Conservation (phyloP, 139 green algal species). For the Yamagishiella unicocca region DNA sequence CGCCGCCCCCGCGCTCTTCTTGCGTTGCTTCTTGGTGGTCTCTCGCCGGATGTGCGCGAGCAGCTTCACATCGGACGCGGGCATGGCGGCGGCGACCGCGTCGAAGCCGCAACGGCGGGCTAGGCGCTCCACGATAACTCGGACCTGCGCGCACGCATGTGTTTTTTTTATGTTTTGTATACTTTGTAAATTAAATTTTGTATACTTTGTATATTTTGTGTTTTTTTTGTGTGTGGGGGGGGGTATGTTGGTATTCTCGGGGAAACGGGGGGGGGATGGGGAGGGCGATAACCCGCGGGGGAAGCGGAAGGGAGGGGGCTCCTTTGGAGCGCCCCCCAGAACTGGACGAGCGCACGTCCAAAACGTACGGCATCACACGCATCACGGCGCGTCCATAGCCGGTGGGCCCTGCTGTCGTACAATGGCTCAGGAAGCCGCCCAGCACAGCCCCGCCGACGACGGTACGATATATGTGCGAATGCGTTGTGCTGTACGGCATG, state of each 20-base stretch:
- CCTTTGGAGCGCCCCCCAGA: too few species aligned
- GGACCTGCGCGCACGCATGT: too few species aligned
- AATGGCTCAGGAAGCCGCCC: neutral
- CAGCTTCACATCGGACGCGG: conserved; percentile 82
- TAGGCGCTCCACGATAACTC: conserved; percentile 92
- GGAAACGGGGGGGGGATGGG: neutral
- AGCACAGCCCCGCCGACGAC: neutral
- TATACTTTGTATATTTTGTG: too few species aligned
- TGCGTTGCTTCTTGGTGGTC: conserved; percentile 66
- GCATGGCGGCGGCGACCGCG: conserved; percentile 81
- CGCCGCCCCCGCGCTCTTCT: conserved; percentile 50
- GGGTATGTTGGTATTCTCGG: neutral
- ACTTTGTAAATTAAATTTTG: too few species aligned
- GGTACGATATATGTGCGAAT: too few species aligned
- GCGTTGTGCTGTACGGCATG: too few species aligned
- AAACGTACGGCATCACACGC: too few species aligned
- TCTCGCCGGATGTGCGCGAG: conserved; percentile 93
- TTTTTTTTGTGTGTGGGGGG: too few species aligned
- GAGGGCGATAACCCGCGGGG: neutral
- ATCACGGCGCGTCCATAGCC: too few species aligned
- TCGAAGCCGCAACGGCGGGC: conserved; percentile 90
- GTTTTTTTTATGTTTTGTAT: too few species aligned
- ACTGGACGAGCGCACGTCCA: too few species aligned
- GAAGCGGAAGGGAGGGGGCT: neutral
- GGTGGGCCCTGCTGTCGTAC: neutral